Evolutionary conservation across 2,329 filamentous ascomycete species (phyloP).

Genomic region (Acephala macrosclerotiorum): DNA sequence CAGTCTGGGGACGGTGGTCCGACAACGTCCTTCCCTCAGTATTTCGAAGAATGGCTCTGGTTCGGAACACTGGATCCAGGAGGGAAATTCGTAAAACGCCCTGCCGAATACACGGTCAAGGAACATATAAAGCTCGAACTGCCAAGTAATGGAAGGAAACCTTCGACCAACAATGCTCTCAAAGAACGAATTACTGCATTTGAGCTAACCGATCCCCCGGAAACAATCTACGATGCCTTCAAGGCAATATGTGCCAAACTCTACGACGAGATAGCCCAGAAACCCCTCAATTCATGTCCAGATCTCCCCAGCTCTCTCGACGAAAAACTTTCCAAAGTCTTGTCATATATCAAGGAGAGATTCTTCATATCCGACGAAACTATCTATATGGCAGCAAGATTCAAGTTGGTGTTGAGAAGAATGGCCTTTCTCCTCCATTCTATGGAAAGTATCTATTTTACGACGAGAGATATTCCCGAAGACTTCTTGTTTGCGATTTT

Average conservation of each 20-base stretch:
- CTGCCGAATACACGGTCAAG: too few species aligned
- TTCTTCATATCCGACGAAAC: neutral
- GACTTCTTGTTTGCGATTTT: neutral
- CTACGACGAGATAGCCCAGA: neutral
- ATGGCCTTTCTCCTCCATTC: neutral
- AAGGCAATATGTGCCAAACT: neutral
- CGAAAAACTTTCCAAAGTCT: neutral
- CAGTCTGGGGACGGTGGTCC: too few species aligned
- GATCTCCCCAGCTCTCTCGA: too few species aligned
- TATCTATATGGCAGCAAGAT: neutral
- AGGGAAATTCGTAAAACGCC: too few species aligned
- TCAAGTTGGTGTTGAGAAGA: neutral
- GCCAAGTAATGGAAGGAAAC: neutral
- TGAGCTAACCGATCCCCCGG: neutral
- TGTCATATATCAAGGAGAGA: neutral
- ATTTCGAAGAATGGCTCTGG: too few species aligned
- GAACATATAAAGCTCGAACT: too few species aligned
- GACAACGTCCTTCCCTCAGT: too few species aligned
- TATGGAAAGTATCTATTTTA: neutral
- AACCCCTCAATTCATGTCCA: too few species aligned
- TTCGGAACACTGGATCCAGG: too few species aligned
- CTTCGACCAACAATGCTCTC: neutral
- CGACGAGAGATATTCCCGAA: too few species aligned
- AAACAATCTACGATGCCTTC: neutral
- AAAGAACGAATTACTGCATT: neutral